These are phyloP conservation scores for Collybia mongolica DNA, from an alignment of 768 basidiomycete species.

Conservation along the genomic window DNA sequence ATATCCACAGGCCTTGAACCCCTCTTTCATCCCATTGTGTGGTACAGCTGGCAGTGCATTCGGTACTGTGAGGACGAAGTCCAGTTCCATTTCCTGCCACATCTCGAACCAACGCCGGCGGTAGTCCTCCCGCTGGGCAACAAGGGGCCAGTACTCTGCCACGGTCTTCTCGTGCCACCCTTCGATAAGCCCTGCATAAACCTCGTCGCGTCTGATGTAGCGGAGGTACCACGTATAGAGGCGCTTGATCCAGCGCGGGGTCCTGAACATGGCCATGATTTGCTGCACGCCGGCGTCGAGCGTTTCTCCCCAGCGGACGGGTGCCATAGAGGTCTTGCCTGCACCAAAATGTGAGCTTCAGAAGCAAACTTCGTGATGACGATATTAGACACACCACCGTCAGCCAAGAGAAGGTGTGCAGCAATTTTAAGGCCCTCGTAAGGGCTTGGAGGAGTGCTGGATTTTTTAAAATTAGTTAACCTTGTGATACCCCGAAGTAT, in stretches of 20 bases:
- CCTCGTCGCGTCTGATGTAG: constrained; percentile 48
- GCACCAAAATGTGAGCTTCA: neutral
- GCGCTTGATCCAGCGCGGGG: constrained; percentile 45
- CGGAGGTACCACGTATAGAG: constrained; percentile 52
- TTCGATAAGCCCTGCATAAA: constrained; percentile 54
- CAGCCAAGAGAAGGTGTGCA: constrained; percentile 51
- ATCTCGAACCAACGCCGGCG: constrained; percentile 41
- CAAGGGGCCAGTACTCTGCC: constrained; percentile 44
- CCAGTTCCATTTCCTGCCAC: constrained; percentile 41
- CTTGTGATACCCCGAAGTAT: neutral
- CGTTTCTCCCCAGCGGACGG: constrained; percentile 37
- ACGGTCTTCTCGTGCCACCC: constrained; percentile 42
- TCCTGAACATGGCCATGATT: constrained; percentile 35
- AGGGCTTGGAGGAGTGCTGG: constrained; percentile 43
- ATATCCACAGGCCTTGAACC: constrained; percentile 54
- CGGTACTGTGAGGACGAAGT: constrained; percentile 60
- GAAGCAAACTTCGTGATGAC: neutral
- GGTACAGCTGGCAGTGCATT: constrained; percentile 56
- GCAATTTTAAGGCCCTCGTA: constrained; percentile 52
- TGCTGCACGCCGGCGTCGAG: constrained; percentile 48
- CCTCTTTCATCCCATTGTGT: constrained; percentile 50
- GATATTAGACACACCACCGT: constrained; percentile 34
- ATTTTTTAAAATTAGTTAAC: neutral
- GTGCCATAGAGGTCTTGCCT: constrained; percentile 27
- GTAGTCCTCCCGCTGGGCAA: constrained; percentile 45